Evolutionary conservation across 2,329 filamentous ascomycete species (phyloP).

Genomic region (Cryphonectria carpinicola): DNA sequence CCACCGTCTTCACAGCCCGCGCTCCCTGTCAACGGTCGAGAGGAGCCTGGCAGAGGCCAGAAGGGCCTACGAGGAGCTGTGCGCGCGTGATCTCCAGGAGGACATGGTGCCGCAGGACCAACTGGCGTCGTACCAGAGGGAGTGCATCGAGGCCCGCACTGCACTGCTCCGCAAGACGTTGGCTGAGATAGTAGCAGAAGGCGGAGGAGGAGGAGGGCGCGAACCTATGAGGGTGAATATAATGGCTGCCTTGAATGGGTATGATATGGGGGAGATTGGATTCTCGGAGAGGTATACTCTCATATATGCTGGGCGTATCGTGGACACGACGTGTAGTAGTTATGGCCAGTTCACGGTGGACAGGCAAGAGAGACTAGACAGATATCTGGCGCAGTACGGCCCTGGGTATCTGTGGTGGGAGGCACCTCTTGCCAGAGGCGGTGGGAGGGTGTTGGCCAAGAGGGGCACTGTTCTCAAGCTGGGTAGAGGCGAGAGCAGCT

Average conservation of each 20-base stretch:
- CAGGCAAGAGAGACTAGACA: conserved; percentile 44
- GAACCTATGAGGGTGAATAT: conserved; percentile 47
- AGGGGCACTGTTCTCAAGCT: conserved; percentile 37
- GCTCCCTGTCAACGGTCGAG: neutral
- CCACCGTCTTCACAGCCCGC: neutral
- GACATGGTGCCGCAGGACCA: neutral
- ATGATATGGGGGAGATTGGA: conserved; percentile 45
- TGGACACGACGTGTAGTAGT: conserved; percentile 42
- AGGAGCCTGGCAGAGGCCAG: conserved; percentile 1
- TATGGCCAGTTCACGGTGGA: conserved; percentile 45
- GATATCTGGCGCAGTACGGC: conserved; percentile 42
- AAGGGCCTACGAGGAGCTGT: conserved; percentile 16
- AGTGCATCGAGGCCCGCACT: conserved; percentile 40
- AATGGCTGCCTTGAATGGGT: conserved; percentile 45
- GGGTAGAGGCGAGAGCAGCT: neutral
- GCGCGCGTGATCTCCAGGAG: conserved; percentile 13
- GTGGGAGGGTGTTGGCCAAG: conserved; percentile 34
- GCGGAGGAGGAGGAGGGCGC: conserved; percentile 31
- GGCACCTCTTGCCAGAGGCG: conserved; percentile 40
- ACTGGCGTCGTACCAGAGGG: conserved; percentile 35
- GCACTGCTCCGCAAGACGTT: conserved; percentile 33
- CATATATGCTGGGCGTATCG: conserved; percentile 47
- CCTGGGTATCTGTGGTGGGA: conserved; percentile 53
- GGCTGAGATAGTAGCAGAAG: neutral
- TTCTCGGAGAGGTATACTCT: conserved; percentile 46